Conservation (phyloP, 2,329 filamentous ascomycete species). For the Pseudogymnoascus sp. region DNA sequence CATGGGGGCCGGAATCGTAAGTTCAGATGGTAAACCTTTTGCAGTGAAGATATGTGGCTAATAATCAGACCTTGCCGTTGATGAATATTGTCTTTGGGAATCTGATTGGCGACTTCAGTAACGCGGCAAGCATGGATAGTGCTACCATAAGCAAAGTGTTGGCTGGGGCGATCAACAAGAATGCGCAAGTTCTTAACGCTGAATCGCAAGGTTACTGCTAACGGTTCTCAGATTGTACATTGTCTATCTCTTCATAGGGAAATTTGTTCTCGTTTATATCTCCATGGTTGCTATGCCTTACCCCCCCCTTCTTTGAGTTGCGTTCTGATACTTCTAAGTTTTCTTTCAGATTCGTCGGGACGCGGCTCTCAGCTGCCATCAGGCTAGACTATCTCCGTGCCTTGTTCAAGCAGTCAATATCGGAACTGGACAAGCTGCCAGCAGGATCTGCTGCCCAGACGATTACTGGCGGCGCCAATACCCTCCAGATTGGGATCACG, state of each 20-base stretch:
- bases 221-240: constrained; percentile 50
- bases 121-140: constrained; percentile 8
- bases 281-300: constrained; percentile 41
- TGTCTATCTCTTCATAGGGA: constrained; percentile 61
- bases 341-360: constrained; percentile 52
- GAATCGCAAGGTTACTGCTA: not conserved
- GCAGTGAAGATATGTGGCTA: constrained; percentile 8
- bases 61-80: constrained; percentile 42
- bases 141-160: constrained; percentile 34
- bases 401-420: constrained; percentile 57
- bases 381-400: constrained; percentile 56
- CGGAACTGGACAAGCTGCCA: constrained; percentile 59
- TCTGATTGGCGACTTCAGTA: constrained; percentile 42
- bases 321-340: constrained; percentile 35
- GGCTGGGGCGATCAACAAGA: constrained; percentile 33
- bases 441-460: constrained; percentile 50
- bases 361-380: constrained; percentile 52
- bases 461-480: constrained; percentile 48
- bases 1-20: constrained; percentile 40
- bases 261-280: constrained; percentile 55
- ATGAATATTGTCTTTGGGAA: constrained; percentile 52
- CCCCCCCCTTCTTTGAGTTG: constrained; percentile 36
- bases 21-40: constrained; percentile 13
- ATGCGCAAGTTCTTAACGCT: constrained; percentile 32
- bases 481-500: constrained; percentile 56